Evolutionary conservation across 139 green algal genomes (phyloP).

Genomic region (Chlorella ohadii): DNA sequence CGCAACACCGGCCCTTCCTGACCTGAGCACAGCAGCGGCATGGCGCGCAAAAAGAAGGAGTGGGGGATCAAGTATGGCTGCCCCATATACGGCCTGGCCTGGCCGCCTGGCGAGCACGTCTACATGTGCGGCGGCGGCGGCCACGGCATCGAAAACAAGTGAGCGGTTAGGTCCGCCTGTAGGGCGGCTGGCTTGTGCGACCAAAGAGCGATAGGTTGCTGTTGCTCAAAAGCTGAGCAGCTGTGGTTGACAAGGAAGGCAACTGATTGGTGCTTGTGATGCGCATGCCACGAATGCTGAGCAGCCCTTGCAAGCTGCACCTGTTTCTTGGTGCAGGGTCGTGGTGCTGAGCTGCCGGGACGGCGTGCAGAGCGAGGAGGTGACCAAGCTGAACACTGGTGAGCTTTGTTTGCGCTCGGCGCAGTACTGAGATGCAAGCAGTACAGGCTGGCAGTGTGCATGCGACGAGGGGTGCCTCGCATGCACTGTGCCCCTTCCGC

Average conservation of each 20-base stretch:
- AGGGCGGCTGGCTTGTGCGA: no score
- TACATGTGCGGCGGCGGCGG: conserved; percentile 61
- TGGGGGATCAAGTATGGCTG: conserved; percentile 34
- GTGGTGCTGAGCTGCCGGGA: conserved; percentile 20
- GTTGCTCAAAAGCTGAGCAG: no score
- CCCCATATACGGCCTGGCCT: conserved; percentile 51
- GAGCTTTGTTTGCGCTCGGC: no score
- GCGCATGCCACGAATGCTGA: no score
- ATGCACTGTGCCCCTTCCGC: no score
- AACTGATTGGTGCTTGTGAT: no score
- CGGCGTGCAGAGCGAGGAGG: conserved; percentile 41
- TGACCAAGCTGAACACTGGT: conserved; percentile 43
- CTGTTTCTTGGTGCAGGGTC: conserved; percentile 39
- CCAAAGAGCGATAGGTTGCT: background rate
- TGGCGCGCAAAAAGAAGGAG: conserved; percentile 26
- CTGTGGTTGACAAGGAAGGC: no score
- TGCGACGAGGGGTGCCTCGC: no score
- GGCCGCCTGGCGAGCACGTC: conserved; percentile 43
- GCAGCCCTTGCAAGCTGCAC: no score
- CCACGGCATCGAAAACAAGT: conserved; percentile 69
- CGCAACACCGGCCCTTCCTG: background rate
- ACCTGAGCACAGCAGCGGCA: background rate
- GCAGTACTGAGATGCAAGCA: no score
- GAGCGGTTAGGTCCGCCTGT: background rate
- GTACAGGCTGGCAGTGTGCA: no score